Evolutionary conservation across 2,329 filamentous ascomycete genomes (phyloP).

Genomic region (Thermothelomyces thermophilus): DNA sequence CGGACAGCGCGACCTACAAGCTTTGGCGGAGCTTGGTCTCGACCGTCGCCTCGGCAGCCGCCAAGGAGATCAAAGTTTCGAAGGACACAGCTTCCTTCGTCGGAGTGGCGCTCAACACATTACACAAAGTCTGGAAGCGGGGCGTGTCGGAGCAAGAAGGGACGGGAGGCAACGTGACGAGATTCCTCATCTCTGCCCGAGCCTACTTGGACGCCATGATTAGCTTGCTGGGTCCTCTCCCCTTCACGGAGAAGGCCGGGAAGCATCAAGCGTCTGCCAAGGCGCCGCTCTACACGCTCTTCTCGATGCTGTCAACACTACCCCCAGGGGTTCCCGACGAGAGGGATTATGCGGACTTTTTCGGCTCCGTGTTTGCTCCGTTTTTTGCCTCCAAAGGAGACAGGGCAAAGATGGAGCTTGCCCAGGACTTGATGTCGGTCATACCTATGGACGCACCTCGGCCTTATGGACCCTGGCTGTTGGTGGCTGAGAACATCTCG

Average conservation of each 20-base stretch:
- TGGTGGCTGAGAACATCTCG: conserved; percentile 42
- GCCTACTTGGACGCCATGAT: conserved; percentile 45
- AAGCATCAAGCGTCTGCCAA: conserved; percentile 46
- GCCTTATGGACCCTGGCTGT: conserved; percentile 46
- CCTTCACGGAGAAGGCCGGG: conserved; percentile 55
- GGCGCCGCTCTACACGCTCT: conserved; percentile 59
- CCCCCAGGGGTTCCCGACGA: conserved; percentile 44
- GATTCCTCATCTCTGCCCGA: conserved; percentile 50
- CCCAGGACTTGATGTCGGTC: conserved; percentile 45
- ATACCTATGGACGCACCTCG: conserved; percentile 39
- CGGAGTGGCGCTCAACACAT: conserved; percentile 60
- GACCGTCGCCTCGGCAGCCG: conserved; percentile 60
- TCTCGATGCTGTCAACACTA: conserved; percentile 51
- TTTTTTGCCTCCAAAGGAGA: conserved; percentile 49
- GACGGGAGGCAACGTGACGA: conserved; percentile 39
- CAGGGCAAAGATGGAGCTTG: conserved; percentile 40
- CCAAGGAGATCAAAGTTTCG: conserved; percentile 85
- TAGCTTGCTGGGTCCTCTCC: conserved; percentile 48
- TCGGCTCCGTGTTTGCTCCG: conserved; percentile 48
- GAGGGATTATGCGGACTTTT: conserved; percentile 39
- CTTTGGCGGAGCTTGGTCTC: conserved; percentile 58
- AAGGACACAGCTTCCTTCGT: conserved; percentile 76
- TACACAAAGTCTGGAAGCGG: conserved; percentile 62
- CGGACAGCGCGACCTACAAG: conserved; percentile 44
- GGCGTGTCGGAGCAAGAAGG: conserved; percentile 39